Evolutionary conservation across 2,329 filamentous ascomycete genomes (phyloP).

Genomic region (Aspergillus alliaceus): DNA sequence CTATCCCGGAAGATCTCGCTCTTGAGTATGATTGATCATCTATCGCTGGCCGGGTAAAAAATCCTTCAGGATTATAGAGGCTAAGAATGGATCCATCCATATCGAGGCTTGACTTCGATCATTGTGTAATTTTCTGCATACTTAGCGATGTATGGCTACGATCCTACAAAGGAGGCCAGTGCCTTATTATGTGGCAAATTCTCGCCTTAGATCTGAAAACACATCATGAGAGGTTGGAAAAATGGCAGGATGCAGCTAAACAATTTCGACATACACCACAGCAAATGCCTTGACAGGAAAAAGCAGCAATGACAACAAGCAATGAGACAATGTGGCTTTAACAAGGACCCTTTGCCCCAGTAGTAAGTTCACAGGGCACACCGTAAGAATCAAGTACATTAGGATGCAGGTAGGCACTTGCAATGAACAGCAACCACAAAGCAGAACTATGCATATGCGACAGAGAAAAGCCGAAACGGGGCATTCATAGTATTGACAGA

Average conservation of each 20-base stretch:
- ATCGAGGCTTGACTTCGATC: not conserved
- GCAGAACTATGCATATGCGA: not conserved
- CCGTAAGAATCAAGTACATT: not conserved
- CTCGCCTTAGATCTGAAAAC: not conserved
- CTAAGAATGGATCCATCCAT: not conserved
- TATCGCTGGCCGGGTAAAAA: not conserved
- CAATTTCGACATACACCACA: not conserved
- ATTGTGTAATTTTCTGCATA: not conserved
- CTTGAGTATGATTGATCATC: not conserved
- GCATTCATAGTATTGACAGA: slow-evolving; percentile 1
- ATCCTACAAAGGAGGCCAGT: not conserved
- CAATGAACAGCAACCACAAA: not conserved
- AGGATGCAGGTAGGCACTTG: not conserved
- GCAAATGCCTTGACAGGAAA: not conserved
- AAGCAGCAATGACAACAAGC: not conserved
- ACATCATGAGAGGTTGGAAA: not conserved
- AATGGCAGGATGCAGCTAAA: not conserved
- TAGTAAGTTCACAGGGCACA: not conserved
- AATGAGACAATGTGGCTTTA: not conserved
- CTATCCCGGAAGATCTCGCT: not conserved
- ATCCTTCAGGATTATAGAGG: not conserved
- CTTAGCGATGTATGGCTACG: too few relatives aligned
- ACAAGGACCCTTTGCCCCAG: not conserved
- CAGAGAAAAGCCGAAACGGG: not conserved
- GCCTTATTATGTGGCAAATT: not conserved